phyloP scores from a whole-genome alignment of 139 green algal genomes.

The Asterochloris sp. region DNA sequence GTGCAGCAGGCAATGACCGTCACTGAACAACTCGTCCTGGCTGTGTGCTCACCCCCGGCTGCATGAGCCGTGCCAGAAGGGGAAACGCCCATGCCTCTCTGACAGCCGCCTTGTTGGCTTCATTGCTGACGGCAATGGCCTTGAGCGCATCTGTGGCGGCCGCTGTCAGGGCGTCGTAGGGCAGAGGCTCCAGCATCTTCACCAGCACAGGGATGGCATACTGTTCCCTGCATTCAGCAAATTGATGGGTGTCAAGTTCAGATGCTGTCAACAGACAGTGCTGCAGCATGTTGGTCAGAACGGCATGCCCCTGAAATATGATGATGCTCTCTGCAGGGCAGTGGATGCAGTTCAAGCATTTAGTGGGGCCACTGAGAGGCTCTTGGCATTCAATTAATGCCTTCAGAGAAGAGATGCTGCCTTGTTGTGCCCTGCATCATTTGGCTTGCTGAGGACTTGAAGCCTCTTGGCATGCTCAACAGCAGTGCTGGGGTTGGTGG shows the following conservation, averaged over 20 bases:
- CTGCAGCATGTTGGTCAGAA: not conserved
- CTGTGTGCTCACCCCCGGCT: not conserved
- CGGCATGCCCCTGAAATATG: not conserved
- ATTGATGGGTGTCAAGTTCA: not conserved
- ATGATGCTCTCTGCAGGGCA: not conserved
- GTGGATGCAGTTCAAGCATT: not conserved
- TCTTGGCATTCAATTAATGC: not conserved
- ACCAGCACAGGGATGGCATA: conserved; percentile 24
- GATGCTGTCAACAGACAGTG: not conserved
- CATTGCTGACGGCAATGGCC: conserved; percentile 18
- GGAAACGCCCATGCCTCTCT: conserved; percentile 25
- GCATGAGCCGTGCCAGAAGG: conserved; percentile 23
- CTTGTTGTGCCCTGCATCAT: no score
- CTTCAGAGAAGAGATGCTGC: not conserved
- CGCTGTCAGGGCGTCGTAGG: conserved; percentile 9
- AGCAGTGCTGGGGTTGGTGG: no score
- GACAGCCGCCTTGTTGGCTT: conserved; percentile 23
- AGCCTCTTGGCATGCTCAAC: no score
- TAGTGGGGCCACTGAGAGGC: not conserved
- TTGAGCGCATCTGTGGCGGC: conserved; percentile 18
- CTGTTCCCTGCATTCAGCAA: not conserved
- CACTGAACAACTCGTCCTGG: no score
- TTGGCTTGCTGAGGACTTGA: no score
- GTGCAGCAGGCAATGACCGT: no score
- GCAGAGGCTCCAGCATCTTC: conserved; percentile 9